Evolutionary conservation across 495 filamentous ascomycete genomes (phyloP).

Genomic region (Halenospora varia): DNA sequence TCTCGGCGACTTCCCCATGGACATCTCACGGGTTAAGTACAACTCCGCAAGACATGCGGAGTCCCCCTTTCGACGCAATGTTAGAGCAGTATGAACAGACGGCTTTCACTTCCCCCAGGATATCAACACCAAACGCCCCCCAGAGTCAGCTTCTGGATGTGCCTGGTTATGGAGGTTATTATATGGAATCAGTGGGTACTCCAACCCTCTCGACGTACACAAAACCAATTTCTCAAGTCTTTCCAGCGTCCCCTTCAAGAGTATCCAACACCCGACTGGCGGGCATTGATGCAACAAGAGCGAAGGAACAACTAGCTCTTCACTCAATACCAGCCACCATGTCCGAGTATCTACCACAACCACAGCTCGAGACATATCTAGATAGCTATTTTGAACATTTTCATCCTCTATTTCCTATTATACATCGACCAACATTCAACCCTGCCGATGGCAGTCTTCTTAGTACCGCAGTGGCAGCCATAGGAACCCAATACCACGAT

Average conservation of each 20-base stretch:
- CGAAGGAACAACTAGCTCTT: constrained; percentile 12
- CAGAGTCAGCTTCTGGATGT: constrained; percentile 17
- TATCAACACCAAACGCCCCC: constrained; percentile 10
- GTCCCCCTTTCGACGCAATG: constrained; percentile 16
- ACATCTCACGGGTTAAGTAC: constrained; percentile 1
- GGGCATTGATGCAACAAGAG: constrained; percentile 3
- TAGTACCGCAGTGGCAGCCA: constrained; percentile 21
- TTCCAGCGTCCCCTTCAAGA: constrained; percentile 19
- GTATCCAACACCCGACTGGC: constrained; percentile 11
- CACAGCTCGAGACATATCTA: constrained; percentile 20
- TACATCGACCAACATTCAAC: constrained; percentile 23
- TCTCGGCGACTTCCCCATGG: constrained; percentile 5
- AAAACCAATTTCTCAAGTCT: constrained; percentile 23
- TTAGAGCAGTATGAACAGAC: constrained; percentile 19
- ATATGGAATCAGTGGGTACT: constrained; percentile 28
- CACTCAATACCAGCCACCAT: background rate
- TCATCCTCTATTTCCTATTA: constrained; percentile 19
- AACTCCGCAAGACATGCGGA: constrained; percentile 15
- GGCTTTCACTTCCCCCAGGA: constrained; percentile 16
- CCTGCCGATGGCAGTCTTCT: constrained; percentile 12
- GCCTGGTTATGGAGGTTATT: constrained; percentile 15
- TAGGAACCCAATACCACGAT: constrained; percentile 25
- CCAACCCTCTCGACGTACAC: constrained; percentile 23
- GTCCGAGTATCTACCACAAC: constrained; percentile 1
- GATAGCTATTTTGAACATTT: constrained; percentile 20